phyloP scores from a whole-genome alignment of 495 filamentous ascomycete species.

The Annulohypoxylon bovei region DNA sequence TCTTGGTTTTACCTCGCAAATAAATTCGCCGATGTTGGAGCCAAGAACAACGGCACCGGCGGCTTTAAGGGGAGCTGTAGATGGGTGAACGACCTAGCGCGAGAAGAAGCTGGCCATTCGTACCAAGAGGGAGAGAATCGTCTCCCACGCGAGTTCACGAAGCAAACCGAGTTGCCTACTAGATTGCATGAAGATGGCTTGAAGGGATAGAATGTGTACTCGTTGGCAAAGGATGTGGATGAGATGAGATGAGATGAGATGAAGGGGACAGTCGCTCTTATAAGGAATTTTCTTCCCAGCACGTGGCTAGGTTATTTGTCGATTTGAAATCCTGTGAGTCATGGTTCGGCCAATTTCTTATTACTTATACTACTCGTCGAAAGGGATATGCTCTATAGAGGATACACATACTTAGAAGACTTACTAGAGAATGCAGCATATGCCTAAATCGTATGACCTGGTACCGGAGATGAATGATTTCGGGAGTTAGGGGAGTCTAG shows the following conservation, averaged over 20 bases:
- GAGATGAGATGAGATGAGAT: neutral
- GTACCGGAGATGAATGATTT: neutral
- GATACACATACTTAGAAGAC: neutral
- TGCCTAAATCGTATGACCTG: constrained; percentile 28
- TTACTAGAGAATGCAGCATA: neutral
- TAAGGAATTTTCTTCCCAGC: neutral
- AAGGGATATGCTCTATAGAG: neutral
- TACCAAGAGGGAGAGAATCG: constrained; percentile 70
- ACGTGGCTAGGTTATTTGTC: neutral
- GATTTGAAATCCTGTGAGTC: neutral
- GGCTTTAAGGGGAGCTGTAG: constrained; percentile 56
- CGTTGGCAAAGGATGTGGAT: neutral
- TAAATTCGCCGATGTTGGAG: constrained; percentile 62
- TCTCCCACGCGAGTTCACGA: constrained; percentile 61
- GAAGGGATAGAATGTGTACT: neutral
- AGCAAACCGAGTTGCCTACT: constrained; percentile 34
- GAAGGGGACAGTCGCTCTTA: neutral
- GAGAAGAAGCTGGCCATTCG: constrained; percentile 68
- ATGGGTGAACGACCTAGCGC: constrained; percentile 85
- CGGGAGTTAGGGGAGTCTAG: constrained; percentile 16
- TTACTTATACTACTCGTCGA: neutral
- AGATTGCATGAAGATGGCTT: constrained; percentile 9
- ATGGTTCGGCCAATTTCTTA: constrained; percentile 3
- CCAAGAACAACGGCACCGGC: constrained; percentile 50
- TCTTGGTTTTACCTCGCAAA: constrained; percentile 81